Evolutionary conservation across 1,284 basidiomycete species (phyloP), one percentile per base, ranked within the genome.

Genomic region (Leucoagaricus sp.): DNA sequence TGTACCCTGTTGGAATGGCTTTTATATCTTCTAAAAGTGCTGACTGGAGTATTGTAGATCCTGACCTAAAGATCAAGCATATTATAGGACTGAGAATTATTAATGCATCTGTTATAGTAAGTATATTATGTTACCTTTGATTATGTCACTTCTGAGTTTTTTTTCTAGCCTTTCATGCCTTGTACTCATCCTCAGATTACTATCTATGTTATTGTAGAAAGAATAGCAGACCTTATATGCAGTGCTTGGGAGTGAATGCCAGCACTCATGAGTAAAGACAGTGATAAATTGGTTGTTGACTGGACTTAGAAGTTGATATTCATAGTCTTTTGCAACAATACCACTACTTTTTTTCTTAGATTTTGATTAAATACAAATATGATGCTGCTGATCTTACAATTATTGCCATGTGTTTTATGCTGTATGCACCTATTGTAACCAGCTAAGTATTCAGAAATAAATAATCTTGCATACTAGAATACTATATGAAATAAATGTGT

Each of bases 31-130:
- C 67, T 0, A 62, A 53, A 44, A 58, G 59, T n/a, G 67, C 65
- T 6, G 40, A 48, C 3, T 63, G 61, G 46, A 69, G 69, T 8
- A 67, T 70, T 1, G 68, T 69, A 10, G 64, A 66, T 65, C 73
- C 82, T 3, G 75, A 79, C 60, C 68, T 87, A 26, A 60, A 64
- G 9, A 66, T 75, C 26, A 73, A 75, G 48, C 67, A 67, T 10
- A 64, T 72, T 34, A 42, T 58, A 3, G 69, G 71, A 12, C 55
- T 79, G 58, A 63, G 76, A 12, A 66, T 79, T 40, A 69, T 76
- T 25, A 75, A 79, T 64, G 69, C 73, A 1, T 73, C 72, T 0
- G 67, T 78, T n/a, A 69, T 75, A 63, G 66, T 69, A 36, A 61
- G 59, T 36, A 2, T 13, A 38, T 13, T 33, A 40, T 23, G 29